Evolutionary conservation across 352 stramenopile genomes (phyloP).

Genomic region (Ophiocytium majus): DNA sequence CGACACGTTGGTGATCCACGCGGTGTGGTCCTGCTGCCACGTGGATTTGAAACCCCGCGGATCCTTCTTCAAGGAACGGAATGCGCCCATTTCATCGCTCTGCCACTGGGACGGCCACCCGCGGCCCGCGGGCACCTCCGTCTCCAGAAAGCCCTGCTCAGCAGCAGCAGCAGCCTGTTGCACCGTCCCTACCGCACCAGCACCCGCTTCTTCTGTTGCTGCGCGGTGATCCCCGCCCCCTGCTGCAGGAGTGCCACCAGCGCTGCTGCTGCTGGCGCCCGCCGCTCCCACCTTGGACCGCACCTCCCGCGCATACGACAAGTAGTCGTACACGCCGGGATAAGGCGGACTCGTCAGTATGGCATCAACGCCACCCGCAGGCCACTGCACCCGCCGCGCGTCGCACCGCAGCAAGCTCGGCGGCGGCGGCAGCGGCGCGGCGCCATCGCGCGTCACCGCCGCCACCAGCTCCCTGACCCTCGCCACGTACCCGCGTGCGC

Average conservation of each 20-base stretch:
- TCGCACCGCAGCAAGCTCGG: constrained; percentile 19
- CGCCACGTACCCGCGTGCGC: constrained; percentile 21
- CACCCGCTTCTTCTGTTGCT: no score
- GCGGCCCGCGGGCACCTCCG: constrained; percentile 26
- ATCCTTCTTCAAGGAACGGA: constrained; percentile 11
- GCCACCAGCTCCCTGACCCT: constrained; percentile 22
- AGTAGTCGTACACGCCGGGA: constrained; percentile 50
- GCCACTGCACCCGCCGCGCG: background rate
- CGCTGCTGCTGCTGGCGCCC: background rate
- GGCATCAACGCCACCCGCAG: constrained; percentile 24
- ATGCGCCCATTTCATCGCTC: constrained; percentile 39
- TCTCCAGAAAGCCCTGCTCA: constrained; percentile 26
- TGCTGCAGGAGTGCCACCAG: background rate
- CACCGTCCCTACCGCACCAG: no score
- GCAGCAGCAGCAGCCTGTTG: no score
- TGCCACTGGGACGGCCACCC: constrained; percentile 34
- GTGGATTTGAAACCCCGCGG: constrained; percentile 7
- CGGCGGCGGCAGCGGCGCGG: constrained; percentile 12
- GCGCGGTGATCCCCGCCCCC: background rate
- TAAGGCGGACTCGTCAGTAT: constrained; percentile 46
- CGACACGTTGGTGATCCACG: constrained; percentile 31
- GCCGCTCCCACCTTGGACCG: constrained; percentile 25
- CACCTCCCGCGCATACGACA: constrained; percentile 29
- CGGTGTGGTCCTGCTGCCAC: constrained; percentile 38
- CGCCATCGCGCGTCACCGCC: constrained; percentile 2